Evolutionary conservation across 176 grass and related monocot genomes (phyloP), one percentile per base, ranked within the genome.

Genomic region (Guadua angustifolia): DNA sequence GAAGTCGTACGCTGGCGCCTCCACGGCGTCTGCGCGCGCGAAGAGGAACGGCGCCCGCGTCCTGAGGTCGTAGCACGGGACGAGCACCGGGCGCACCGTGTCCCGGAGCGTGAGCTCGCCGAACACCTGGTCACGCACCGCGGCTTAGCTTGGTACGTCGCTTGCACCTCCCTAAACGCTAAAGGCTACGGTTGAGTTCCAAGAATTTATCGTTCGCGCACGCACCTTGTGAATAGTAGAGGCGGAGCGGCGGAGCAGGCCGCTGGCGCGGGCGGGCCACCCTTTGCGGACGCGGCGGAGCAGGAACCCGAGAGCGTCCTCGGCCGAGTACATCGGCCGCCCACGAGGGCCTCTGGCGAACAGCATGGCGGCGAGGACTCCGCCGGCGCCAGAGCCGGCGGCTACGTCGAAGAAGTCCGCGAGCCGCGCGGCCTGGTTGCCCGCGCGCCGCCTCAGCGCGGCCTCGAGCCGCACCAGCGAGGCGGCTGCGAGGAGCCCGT

Each of bases 351-450:
- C 88, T 1, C 91, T 79, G 5, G 93, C 86, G 29, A 95, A 92
- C 16, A 99, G 82, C 93, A 99, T 94, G 14, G 91, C 75, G 2
- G 89, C 93, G 0, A 95, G 91, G 11, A 95, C 93, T 44, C 96
- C 96, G 8, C 96, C 96, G 16, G 89, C 91, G 55, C 96, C 96
- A 0, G 96, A 95, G 3, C 96, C 96, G 0, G 93, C 93, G 0
- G 88, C 91, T 5, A 99, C 91, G 85, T 99, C 96, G 42, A 99
- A 99, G 73, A 94, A 93, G 80, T 99, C 93, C 0, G 93, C 88
- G 3, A 99, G 86, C 32, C 91, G 58, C 5, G 86, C 93, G 2
- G 46, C 75, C 0, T 86, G 77, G 45, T 99, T 89, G 0, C 93
- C 89, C 0, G 91, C 85, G 12, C 89, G 91, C 15, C 80, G 78